Base-by-base conservation (phyloP, 225 moss, liverwort and hornwort genomes). In the Physcomitrellopsis africana region DNA sequence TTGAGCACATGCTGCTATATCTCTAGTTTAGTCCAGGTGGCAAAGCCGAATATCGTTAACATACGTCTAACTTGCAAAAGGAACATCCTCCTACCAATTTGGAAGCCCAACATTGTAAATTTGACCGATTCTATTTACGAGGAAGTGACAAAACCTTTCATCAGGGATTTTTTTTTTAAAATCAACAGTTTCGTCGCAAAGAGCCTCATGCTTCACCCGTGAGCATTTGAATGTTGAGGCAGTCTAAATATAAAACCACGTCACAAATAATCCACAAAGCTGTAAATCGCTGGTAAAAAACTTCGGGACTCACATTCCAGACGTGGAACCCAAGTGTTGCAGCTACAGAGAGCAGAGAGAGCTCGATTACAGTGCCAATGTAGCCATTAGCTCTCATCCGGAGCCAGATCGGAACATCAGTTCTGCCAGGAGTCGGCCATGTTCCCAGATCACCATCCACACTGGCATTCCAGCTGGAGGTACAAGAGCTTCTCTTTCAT, bases 371-470 rank as follows among this genome's bases (percentile, higher is more conserved):
- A 15, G 16, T 23, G 42, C 70, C 67, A 10, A 27, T 48, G 75
- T 69, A 43, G 22, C 60, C 67, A 23, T 63, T 5, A 64, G 17
- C 70, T 70, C 80, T 80, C 65, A 41, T 5, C 24, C 5, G 51
- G 37, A 8, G 1, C 16, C 3, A 0, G 4, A 27, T 37, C 3
- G 0, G 61, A 72, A 77, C 72, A 80, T 80, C 83, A 69, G 64
- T 83, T 83, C 72, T 76, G 46, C 24, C 52, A 46, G 76, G 68
- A 80, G 79, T 41, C 0, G 27, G 0, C 24, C 11, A 9, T 13
- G 45, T 16, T 3, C 7, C n/a, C 16, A 0, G 46, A 1, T 53
- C 0, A 0, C 0, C 32, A 37, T 2, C 32, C 32, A 37, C 32
- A 37, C 4, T 4, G 7, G 7, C 32, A 37, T 7, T 37, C 4